Base-by-base conservation (phyloP, 1,284 basidiomycete species). In the Leccinum angustisporum region DNA sequence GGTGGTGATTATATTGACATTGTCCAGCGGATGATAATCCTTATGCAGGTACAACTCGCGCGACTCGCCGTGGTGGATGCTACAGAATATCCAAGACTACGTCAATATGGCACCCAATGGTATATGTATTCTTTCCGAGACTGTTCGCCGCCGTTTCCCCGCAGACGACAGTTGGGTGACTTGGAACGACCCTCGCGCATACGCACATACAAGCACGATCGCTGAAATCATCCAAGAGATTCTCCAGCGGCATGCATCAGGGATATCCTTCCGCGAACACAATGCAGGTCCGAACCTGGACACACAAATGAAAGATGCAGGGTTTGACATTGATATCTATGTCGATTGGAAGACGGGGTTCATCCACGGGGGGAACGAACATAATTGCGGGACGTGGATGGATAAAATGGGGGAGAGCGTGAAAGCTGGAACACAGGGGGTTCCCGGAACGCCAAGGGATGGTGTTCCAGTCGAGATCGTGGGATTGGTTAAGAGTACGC, bases 31-130 rank as follows among this genome's bases (percentile, higher is more conserved):
- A 51, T 34, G 34, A 16, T 56, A 14, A 64, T 36, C 36, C 62
- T 53, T 58, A 57, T 50, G 40, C 54, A 90, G 91, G 62, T 96
- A 95, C 74, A 96, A 96, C 72, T 96, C 92, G 9, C 88, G 94
- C 53, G 94, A 95, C 71, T 92, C 91, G 6, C 93, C 94, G 31
- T 97, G 95, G 97, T 99, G 95, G 93, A 97, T 98, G 91, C 77
- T 98, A 61, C 97, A 99, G 75, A 97, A 94, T 71, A 97, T 98
- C 61, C 97, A 98, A 73, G 95, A 98, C 76, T 98, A 98, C 75
- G 88, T 87, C 46, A 81, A 80, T 61, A 90, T 86, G 77, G 93
- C 92, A 1, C 94, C 96, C 0, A 89, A 94, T 65, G 97, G 97
- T 3, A 74, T 92, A 38, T 79, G 86, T 0, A 84, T 99, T 60